Evolutionary conservation across 1,284 basidiomycete genomes (phyloP), one percentile per base, ranked within the genome.

Genomic region (Microbotryomycetes sp.): DNA sequence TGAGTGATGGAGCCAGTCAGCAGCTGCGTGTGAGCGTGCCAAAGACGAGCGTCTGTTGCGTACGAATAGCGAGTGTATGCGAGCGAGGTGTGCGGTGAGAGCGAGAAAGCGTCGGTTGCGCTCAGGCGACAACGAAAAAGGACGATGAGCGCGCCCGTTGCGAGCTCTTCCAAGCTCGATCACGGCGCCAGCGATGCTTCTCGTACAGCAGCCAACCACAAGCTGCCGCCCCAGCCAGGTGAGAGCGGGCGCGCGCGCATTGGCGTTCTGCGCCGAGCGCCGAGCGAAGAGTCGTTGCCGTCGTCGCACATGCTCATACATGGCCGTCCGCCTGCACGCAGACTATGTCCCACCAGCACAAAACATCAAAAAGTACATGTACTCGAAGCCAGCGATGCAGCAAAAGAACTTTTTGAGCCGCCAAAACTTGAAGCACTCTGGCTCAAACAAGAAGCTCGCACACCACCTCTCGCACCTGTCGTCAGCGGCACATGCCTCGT

Each of bases 1-100:
- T 9, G 35, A 9, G 35, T 85, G 66, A 81, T 84, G 2, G 74
- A 78, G 0, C 83, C 85, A 50, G 77, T 80, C 13, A 81, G 81
- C 28, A 30, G 13, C 31, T 35, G 28, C 21, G 16, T 23, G 26
- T 18, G 45, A 53, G 21, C 26, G 52, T 13, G 18, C 28, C 6
- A 13, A 18, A 29, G 30, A 26, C 5, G n/a, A n/a, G n/a, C n/a
- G n/a, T n/a, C n/a, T n/a, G n/a, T n/a, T n/a, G n/a, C n/a, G n/a
- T n/a, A n/a, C n/a, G n/a, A n/a, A n/a, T n/a, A n/a, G n/a, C n/a
- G n/a, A n/a, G n/a, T n/a, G n/a, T n/a, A n/a, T n/a, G n/a, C n/a
- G n/a, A n/a, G n/a, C n/a, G n/a, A n/a, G n/a, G n/a, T n/a, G n/a
- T n/a, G n/a, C n/a, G n/a, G n/a, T n/a, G n/a, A n/a, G n/a, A n/a